Evolutionary conservation across 1,284 basidiomycete species (phyloP).

Genomic region (Rhodotorula sp.): DNA sequence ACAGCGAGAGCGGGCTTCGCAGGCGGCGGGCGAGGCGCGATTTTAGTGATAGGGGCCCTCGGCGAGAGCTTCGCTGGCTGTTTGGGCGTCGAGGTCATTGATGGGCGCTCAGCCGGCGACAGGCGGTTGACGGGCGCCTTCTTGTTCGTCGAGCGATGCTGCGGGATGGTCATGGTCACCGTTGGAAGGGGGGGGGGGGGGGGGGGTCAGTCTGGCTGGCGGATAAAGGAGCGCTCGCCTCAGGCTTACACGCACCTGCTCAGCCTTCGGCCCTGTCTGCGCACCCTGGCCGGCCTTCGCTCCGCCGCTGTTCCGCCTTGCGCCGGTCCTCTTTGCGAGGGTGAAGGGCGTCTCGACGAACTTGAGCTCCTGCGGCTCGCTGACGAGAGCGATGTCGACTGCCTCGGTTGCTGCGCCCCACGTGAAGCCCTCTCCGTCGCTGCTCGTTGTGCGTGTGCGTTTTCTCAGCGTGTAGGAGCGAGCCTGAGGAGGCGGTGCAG

Average conservation of each 20-base stretch:
- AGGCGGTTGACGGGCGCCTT: neutral
- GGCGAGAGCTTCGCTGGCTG: neutral
- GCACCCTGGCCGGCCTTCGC: neutral
- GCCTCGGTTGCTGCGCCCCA: neutral
- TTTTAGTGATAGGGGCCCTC: too few species aligned
- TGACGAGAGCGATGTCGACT: constrained; percentile 29
- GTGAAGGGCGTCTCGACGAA: constrained; percentile 39
- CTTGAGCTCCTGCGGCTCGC: constrained; percentile 19
- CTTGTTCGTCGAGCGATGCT: neutral
- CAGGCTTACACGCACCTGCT: neutral
- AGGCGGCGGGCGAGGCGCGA: too few species aligned
- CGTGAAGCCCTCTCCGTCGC: neutral
- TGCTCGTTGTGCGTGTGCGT: neutral
- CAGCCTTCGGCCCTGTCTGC: neutral
- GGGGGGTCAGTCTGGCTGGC: neutral
- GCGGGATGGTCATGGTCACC: neutral
- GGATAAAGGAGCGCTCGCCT: too few species aligned
- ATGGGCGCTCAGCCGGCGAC: neutral
- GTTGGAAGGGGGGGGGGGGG: too few species aligned
- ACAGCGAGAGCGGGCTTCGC: too few species aligned
- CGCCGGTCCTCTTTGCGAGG: constrained; percentile 18
- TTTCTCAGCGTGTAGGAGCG: neutral
- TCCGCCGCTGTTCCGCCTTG: neutral
- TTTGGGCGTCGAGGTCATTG: neutral
- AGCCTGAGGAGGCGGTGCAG: neutral